Conservation (phyloP, 2,329 filamentous ascomycete genomes). For the Beauveria asiatica region DNA sequence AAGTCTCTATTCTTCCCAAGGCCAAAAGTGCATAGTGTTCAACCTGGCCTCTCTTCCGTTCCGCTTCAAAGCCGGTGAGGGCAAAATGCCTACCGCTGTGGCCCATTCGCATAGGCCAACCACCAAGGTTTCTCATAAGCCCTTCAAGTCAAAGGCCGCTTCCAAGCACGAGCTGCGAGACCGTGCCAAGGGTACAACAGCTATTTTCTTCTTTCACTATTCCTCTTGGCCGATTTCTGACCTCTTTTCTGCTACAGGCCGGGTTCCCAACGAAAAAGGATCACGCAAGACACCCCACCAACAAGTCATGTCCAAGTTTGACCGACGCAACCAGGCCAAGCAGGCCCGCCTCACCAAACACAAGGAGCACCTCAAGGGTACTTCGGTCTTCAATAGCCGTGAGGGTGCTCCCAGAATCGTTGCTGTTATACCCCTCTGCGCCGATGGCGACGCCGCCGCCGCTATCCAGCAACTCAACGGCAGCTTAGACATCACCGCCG, state of each 20-base stretch:
- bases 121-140: slow-evolving; percentile 80
- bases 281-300: slow-evolving; percentile 85
- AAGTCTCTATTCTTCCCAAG: background rate
- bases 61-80: slow-evolving; percentile 75
- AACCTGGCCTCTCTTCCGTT: slow-evolving; percentile 68
- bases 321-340: slow-evolving; percentile 88
- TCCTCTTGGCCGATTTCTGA: slow-evolving; percentile 13
- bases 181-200: slow-evolving; percentile 62
- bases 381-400: slow-evolving; percentile 73
- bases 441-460: slow-evolving; percentile 56
- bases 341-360: slow-evolving; percentile 81
- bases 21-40: slow-evolving; percentile 14
- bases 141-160: slow-evolving; percentile 86
- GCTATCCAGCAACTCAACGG: slow-evolving; percentile 64
- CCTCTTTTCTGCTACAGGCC: slow-evolving; percentile 45
- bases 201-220: slow-evolving; percentile 1
- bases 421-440: slow-evolving; percentile 76
- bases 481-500: slow-evolving; percentile 69
- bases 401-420: slow-evolving; percentile 84
- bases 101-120: slow-evolving; percentile 85
- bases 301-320: slow-evolving; percentile 94
- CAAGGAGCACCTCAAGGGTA: slow-evolving; percentile 70
- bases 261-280: slow-evolving; percentile 65
- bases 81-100: slow-evolving; percentile 65
- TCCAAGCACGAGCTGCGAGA: slow-evolving; percentile 84